phyloP scores from a whole-genome alignment of 495 filamentous ascomycete genomes.

The Margaritispora aquatica region DNA sequence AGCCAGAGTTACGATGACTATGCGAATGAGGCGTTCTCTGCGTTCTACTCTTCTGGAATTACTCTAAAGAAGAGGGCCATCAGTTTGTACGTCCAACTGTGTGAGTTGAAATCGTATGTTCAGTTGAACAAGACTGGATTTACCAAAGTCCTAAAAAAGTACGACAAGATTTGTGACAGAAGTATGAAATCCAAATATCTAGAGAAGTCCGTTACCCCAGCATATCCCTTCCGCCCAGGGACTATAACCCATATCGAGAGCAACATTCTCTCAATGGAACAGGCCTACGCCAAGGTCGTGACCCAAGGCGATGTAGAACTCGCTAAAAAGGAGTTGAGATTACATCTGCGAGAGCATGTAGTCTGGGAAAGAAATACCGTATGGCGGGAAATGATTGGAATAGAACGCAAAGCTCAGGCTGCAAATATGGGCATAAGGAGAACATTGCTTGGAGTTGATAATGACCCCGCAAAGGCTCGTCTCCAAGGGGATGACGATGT shows the following conservation, averaged over 20 bases:
- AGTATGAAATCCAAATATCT: conserved; percentile 72
- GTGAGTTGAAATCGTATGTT: conserved; percentile 91
- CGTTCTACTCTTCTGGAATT: conserved; percentile 72
- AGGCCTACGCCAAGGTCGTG: conserved; percentile 71
- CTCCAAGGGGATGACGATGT: conserved; percentile 80
- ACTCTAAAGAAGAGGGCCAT: conserved; percentile 87
- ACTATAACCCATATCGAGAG: conserved; percentile 66
- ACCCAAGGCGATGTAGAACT: conserved; percentile 68
- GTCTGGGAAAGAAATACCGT: conserved; percentile 99
- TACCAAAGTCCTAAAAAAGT: conserved; percentile 94
- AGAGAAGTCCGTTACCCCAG: conserved; percentile 57
- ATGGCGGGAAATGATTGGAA: conserved; percentile 98
- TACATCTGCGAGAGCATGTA: conserved; percentile 93
- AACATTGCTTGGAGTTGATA: conserved; percentile 71
- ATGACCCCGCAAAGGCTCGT: conserved; percentile 59
- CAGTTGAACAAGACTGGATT: conserved; percentile 97
- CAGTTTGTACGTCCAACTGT: conserved; percentile 84
- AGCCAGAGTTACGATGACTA: conserved; percentile 66
- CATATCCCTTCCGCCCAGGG: conserved; percentile 67
- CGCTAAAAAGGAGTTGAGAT: conserved; percentile 77
- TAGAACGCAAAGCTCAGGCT: conserved; percentile 92
- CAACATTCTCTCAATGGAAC: conserved; percentile 65
- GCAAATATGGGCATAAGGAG: conserved; percentile 78
- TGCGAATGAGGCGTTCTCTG: conserved; percentile 60
- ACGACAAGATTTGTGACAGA: conserved; percentile 89